Conservation (phyloP, 805 yeast species). For the Metschnikowia borealis region DNA sequence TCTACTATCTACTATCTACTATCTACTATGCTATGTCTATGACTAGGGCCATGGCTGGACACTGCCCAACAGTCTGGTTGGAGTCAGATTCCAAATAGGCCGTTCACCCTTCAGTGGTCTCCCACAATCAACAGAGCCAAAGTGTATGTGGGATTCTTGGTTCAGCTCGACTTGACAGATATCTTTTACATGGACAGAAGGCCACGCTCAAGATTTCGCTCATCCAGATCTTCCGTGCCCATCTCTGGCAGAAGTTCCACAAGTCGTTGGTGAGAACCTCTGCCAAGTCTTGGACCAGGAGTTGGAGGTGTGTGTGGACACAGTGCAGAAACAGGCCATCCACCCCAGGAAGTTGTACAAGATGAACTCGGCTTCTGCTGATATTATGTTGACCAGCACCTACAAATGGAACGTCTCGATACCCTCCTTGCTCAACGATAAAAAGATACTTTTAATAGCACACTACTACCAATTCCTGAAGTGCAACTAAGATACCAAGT, state of each 20-base stretch:
- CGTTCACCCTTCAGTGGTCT: constrained; percentile 99
- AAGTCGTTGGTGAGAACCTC: constrained; percentile 88
- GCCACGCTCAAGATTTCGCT: constrained; percentile 94
- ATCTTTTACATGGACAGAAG: constrained; percentile 96
- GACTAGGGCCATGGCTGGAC: too few species aligned
- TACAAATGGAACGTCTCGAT: constrained; percentile 78
- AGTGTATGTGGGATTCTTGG: constrained; percentile 95
- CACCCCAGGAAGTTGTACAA: constrained; percentile 97
- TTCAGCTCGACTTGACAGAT: constrained; percentile 94
- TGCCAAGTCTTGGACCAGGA: constrained; percentile 91
- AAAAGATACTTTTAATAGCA: constrained; percentile 62
- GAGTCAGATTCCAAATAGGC: constrained; percentile 94
- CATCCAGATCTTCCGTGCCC: constrained; percentile 95
- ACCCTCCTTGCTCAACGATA: constrained; percentile 76
- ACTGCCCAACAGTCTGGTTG: constrained; percentile 97
- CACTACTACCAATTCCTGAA: too few species aligned
- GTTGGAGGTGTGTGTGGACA: constrained; percentile 72
- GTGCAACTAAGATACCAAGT: too few species aligned
- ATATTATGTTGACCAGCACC: constrained; percentile 69
- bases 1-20: too few species aligned
- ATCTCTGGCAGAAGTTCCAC: constrained; percentile 98
- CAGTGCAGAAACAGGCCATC: constrained; percentile 84
- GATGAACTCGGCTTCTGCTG: constrained; percentile 95
- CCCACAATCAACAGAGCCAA: constrained; percentile 98
- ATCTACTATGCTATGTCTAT: too few species aligned